Evolutionary conservation across 306 rosid genomes (phyloP), one percentile per base, ranked within the genome.

Genomic region (Quercus rubra): DNA sequence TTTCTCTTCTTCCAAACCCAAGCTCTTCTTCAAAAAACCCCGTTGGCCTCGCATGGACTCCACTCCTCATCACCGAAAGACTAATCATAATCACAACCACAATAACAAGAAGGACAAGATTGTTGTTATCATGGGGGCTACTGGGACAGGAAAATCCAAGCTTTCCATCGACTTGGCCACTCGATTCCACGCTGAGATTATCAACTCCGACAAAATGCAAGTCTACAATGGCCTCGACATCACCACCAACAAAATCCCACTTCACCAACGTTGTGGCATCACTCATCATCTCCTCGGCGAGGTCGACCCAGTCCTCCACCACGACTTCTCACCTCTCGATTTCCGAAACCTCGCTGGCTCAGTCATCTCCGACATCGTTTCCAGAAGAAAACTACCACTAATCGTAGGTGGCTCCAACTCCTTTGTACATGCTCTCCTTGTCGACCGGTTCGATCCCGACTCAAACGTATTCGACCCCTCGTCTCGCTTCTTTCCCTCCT

Each of bases 131-230:
- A 82, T 95, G 85, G 99, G 99, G 0, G 89, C 98, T 71, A 95
- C 99, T 41, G 99, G 99, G 15, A 83, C 92, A 67, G 98, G 98
- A 1, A 95, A 95, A 70, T 89, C 99, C 1, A 84, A 88, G 4
- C 96, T 95, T 38, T 95, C 99, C 74, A 51, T 95, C 62, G 99
- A 95, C 74, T 88, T 95, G 27, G 94, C 98, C 70, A 66, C 87
- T 14, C 92, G 70, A 28, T 93, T 84, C 85, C 83, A 89, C 28
- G 82, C 86, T 3, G 99, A 95, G 70, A 83, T 95, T 80, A 83
- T 95, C 72, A 95, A 92, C 91, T 89, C 92, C 4, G 99, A 95
- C 81, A 95, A 93, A 88, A 93, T 95, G 83, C 98, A 95, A 77
- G 87, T 95, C 51, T 95, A 90, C 86, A 62, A 46, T 1, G 98